Percentiles rank a stretch among this genome's conserved stretches.
Conservation (phyloP, 768 basidiomycete genomes). For the Leccinellum rugosiceps region DNA sequence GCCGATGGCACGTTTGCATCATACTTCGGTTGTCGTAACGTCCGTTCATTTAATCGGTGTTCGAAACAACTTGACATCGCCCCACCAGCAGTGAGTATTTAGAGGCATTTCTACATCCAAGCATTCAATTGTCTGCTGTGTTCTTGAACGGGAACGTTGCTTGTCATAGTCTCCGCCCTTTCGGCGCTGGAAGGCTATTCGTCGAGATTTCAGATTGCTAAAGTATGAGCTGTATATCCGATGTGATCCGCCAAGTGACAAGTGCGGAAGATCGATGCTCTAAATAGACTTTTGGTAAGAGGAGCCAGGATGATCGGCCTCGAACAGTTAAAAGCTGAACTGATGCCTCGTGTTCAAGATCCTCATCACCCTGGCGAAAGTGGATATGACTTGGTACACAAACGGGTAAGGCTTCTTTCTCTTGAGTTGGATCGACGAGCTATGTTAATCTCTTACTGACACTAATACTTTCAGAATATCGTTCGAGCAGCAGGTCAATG, state of each 20-base stretch:
- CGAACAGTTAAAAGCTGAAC: conserved; percentile 6
- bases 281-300: conserved; percentile 14
- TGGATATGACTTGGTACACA: conserved; percentile 7
- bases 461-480: not conserved
- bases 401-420: conserved; percentile 9
- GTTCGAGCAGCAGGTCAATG: not conserved
- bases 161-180: not conserved
- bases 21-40: not conserved
- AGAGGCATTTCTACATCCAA: not conserved
- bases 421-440: not conserved
- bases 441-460: not conserved
- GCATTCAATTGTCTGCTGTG: not conserved
- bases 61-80: conserved; percentile 3
- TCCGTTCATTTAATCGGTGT: not conserved
- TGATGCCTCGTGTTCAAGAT: not conserved
- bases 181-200: not conserved
- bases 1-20: conserved; percentile 2
- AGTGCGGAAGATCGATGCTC: conserved; percentile 1
- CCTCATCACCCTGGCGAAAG: not conserved
- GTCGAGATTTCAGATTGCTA: not conserved
- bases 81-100: not conserved
- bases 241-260: conserved; percentile 5
- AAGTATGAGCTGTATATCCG: conserved; percentile 19
- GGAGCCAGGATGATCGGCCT: not conserved
- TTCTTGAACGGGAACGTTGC: not conserved